Conservation (phyloP, 257 asterid species). For the Solanum corneliomulleri region DNA sequence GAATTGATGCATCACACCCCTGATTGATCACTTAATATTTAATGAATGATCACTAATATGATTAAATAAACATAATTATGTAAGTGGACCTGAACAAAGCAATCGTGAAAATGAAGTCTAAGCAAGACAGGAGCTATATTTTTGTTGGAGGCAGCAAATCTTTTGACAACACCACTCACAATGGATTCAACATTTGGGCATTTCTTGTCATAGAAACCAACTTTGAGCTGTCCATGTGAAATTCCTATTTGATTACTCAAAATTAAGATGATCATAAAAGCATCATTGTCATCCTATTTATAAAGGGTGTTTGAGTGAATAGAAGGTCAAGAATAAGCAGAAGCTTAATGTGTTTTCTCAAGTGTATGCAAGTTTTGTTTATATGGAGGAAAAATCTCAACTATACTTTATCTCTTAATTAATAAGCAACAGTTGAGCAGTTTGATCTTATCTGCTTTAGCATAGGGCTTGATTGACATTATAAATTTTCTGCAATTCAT, state of each 20-base stretch:
- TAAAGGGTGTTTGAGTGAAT: too few species aligned
- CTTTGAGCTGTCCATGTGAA: conserved; percentile 30
- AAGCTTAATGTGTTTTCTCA: too few species aligned
- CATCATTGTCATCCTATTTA: background rate
- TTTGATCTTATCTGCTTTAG: background rate
- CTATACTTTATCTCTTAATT: background rate
- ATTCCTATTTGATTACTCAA: background rate
- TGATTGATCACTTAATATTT: conserved; percentile 1
- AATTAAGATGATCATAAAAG: background rate
- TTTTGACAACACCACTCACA: conserved; percentile 28
- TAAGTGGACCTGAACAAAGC: background rate
- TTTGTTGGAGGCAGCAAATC: conserved; percentile 28
- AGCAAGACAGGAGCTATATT: conserved; percentile 20
- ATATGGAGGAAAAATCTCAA: background rate
- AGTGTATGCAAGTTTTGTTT: background rate
- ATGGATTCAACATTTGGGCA: conserved; percentile 68
- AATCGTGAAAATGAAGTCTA: background rate
- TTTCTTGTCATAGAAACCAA: conserved; percentile 44
- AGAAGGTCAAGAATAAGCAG: too few species aligned
- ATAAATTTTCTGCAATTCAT: background rate
- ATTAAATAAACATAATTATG: background rate
- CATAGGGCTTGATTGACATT: background rate
- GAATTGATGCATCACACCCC: conserved; percentile 89
- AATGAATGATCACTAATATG: too few species aligned
- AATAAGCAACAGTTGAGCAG: background rate